A percentile compares a stretch with the other conserved stretches of the same genome.
Conservation (phyloP, 441 rosid genomes). For the Brassica balearica region DNA sequence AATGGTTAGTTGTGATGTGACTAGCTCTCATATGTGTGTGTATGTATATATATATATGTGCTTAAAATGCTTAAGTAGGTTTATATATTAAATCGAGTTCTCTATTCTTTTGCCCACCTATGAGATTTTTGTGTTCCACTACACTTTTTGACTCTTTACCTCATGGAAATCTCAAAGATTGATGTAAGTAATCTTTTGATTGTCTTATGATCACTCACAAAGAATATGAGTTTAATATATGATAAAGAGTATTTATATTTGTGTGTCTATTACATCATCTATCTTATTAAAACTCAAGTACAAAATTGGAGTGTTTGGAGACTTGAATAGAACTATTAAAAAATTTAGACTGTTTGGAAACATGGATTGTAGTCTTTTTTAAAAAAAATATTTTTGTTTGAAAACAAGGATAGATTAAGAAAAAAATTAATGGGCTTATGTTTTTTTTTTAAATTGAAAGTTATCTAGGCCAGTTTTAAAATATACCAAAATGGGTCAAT, state of each 20-base stretch:
- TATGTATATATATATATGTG: conserved; percentile 33
- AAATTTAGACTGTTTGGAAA: no score
- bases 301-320: no score
- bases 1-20: conserved; percentile 48
- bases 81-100: conserved; percentile 10
- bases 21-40: conserved; percentile 36
- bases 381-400: no score
- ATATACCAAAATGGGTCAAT: no score
- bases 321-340: no score
- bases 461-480: no score
- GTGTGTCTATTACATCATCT: neutral
- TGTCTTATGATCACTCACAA: conserved; percentile 32
- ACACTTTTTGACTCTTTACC: conserved; percentile 42
- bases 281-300: no score
- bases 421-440: no score
- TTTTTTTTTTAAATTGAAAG: no score
- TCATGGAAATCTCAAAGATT: conserved; percentile 42
- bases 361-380: no score
- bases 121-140: conserved; percentile 30
- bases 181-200: conserved; percentile 28
- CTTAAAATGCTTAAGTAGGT: conserved; percentile 42
- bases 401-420: no score
- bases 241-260: neutral
- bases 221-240: conserved; percentile 4
- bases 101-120: conserved; percentile 23